Evolutionary conservation across 2,329 filamentous ascomycete species (phyloP).

Genomic region (Cryphonectria japonica): DNA sequence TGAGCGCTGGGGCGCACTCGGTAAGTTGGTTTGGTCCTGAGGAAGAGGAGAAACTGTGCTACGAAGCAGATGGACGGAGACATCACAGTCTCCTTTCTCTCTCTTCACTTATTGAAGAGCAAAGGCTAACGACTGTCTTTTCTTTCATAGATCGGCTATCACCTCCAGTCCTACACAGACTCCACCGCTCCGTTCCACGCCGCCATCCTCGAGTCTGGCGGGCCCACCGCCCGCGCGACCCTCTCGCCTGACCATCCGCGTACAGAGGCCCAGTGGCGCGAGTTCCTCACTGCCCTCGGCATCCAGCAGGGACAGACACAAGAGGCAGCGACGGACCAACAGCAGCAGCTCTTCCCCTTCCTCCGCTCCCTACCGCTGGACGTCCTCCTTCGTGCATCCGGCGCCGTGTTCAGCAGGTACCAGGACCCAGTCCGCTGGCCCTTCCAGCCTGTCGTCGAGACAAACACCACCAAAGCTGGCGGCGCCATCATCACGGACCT

Average conservation of each 20-base stretch:
- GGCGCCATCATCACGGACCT: conserved; percentile 57
- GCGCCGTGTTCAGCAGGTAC: conserved; percentile 49
- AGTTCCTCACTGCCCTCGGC: conserved; percentile 56
- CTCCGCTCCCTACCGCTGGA: conserved; percentile 50
- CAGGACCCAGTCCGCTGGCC: conserved; percentile 57
- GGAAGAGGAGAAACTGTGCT: neutral
- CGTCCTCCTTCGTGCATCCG: conserved; percentile 46
- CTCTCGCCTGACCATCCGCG: conserved; percentile 57
- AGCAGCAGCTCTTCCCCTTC: conserved; percentile 49
- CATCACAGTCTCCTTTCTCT: neutral
- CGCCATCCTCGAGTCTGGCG: conserved; percentile 61
- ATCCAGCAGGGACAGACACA: conserved; percentile 39
- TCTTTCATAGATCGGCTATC: conserved; percentile 63
- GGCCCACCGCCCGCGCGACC: conserved; percentile 58
- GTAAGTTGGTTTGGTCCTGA: conserved; percentile 39
- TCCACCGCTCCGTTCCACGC: conserved; percentile 53
- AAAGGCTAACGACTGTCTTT: conserved; percentile 17
- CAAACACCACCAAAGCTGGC: neutral
- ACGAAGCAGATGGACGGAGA: neutral
- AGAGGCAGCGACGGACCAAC: conserved; percentile 45
- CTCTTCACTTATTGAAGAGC: neutral
- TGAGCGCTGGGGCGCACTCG: conserved; percentile 66
- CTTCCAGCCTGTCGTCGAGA: conserved; percentile 71
- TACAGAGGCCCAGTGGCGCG: conserved; percentile 59
- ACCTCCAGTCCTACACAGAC: conserved; percentile 54